A percentile compares a stretch with the other conserved stretches of the same genome.
These are phyloP conservation scores for Fusarium subtropicale DNA, from an alignment of 2,329 filamentous ascomycete genomes.

Conservation along the genomic window DNA sequence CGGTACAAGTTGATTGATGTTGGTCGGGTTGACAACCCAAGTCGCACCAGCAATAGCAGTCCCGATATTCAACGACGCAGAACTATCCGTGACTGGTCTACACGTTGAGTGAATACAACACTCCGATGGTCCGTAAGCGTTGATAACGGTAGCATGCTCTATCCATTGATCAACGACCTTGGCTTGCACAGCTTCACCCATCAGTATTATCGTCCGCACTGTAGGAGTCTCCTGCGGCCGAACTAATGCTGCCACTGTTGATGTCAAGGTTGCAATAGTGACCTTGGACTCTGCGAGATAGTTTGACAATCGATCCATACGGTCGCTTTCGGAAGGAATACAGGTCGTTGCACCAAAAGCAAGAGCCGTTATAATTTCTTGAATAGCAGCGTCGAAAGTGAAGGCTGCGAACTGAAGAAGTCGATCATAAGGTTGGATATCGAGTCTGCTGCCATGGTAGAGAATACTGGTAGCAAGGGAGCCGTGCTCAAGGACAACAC, in stretches of 20 bases:
- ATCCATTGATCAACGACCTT: constrained; percentile 6
- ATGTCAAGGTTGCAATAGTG: constrained; percentile 1
- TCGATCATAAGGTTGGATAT: neutral
- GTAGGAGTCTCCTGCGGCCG: constrained; percentile 2
- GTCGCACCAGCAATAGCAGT: constrained; percentile 1
- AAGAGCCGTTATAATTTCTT: constrained; percentile 7
- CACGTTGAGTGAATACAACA: constrained; percentile 9
- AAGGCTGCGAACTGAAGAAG: constrained; percentile 3
- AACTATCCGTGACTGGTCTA: constrained; percentile 1
- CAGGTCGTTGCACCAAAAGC: constrained; percentile 1
- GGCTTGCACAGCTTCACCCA: constrained; percentile 6
- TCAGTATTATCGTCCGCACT: constrained; percentile 6
- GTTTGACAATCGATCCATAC: neutral
- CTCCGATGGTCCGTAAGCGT: constrained; percentile 3
- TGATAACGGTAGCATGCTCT: neutral
- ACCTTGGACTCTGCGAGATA: constrained; percentile 6
- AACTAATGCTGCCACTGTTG: constrained; percentile 10
- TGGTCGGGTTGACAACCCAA: constrained; percentile 3
- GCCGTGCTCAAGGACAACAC: constrained; percentile 6
- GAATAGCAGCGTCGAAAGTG: constrained; percentile 2
- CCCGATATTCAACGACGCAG: neutral
- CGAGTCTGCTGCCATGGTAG: constrained; percentile 1
- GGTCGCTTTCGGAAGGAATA: constrained; percentile 2
- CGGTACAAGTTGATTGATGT: constrained; percentile 1
- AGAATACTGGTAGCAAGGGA: constrained; percentile 3